A percentile compares a stretch with the other conserved stretches of the same genome.
phyloP scores from a whole-genome alignment of 2,329 filamentous ascomycete genomes.

The Sclerotinia subarctica region DNA sequence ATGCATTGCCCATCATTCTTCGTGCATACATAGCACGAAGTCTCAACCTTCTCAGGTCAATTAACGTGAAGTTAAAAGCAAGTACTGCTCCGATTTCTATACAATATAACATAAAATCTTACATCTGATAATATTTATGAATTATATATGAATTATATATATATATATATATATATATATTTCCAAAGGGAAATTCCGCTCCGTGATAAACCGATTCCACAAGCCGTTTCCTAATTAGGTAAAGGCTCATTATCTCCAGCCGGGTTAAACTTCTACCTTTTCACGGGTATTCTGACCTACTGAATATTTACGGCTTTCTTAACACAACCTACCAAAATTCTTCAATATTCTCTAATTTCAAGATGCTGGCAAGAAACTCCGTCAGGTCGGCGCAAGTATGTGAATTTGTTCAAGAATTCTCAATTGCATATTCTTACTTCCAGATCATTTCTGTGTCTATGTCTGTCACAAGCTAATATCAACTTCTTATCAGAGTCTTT shows the following conservation, averaged over 20 bases:
- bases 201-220: conserved; percentile 20
- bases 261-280: conserved; percentile 20
- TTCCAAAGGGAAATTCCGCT: conserved; percentile 21
- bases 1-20: background rate
- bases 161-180: too few relatives aligned
- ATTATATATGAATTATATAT: too few relatives aligned
- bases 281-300: conserved; percentile 12
- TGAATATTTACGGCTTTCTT: conserved; percentile 15
- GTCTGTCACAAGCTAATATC: conserved; percentile 19
- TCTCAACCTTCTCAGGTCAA: too few relatives aligned
- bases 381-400: conserved; percentile 47
- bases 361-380: conserved; percentile 39
- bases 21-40: too few relatives aligned
- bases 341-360: conserved; percentile 22
- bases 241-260: conserved; percentile 5
- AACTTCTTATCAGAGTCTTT: conserved; percentile 38
- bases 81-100: background rate
- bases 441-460: conserved; percentile 6
- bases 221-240: conserved; percentile 18
- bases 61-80: too few relatives aligned
- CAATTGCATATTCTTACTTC: conserved; percentile 32
- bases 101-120: background rate
- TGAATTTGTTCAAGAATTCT: conserved; percentile 18
- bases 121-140: background rate
- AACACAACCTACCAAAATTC: conserved; percentile 12